phyloP scores from a whole-genome alignment of 2,329 filamentous ascomycete species.

The Ceratocystis colombiana region DNA sequence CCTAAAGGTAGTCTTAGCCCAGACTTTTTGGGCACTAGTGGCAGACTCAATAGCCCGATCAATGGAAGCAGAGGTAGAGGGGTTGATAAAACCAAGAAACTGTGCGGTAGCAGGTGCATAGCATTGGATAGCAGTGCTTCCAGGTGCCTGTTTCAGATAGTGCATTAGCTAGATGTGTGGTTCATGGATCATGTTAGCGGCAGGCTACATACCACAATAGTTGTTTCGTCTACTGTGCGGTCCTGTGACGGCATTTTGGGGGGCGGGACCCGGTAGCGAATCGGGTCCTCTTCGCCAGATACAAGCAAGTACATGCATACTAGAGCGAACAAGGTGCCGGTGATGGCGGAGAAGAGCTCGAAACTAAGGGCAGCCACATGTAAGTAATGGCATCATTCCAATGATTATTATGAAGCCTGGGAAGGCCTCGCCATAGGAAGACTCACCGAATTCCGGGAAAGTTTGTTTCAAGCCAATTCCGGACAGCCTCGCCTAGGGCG shows the following conservation, averaged over 20 bases:
- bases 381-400: background rate
- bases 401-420: too few relatives aligned
- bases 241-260: slow-evolving; percentile 52
- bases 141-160: slow-evolving; percentile 39
- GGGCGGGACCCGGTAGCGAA: slow-evolving; percentile 50
- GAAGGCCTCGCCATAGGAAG: too few relatives aligned
- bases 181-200: background rate
- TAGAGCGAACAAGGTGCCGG: slow-evolving; percentile 31
- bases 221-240: slow-evolving; percentile 48
- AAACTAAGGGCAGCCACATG: slow-evolving; percentile 26
- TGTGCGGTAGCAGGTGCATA: slow-evolving; percentile 84
- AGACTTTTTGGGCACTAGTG: slow-evolving; percentile 61
- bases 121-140: slow-evolving; percentile 63
- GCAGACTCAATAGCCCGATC: slow-evolving; percentile 69
- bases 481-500: slow-evolving; percentile 13
- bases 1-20: slow-evolving; percentile 67
- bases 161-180: slow-evolving; percentile 3
- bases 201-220: slow-evolving; percentile 44
- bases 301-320: slow-evolving; percentile 31
- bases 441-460: slow-evolving; percentile 22
- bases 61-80: slow-evolving; percentile 64
- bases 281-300: slow-evolving; percentile 35
- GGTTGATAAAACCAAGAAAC: slow-evolving; percentile 67
- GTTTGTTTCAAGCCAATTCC: slow-evolving; percentile 16
- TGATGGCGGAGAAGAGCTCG: slow-evolving; percentile 30